Evolutionary conservation across 331 rosid genomes (phyloP).

Genomic region (Prunus yedoensis): DNA sequence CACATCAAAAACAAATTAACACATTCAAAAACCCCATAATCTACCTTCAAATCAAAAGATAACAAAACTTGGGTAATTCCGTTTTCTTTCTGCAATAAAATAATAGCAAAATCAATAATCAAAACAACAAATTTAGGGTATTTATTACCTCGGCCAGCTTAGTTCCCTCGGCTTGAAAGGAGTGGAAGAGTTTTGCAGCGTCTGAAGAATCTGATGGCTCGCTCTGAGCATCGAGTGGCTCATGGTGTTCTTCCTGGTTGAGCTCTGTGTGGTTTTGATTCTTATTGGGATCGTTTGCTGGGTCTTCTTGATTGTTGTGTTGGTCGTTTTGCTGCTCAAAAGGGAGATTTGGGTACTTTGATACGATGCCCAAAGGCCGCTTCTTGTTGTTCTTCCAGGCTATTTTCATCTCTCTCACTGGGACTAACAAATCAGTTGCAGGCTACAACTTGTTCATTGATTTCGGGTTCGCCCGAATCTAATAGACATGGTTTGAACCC

Average conservation of each 20-base stretch:
- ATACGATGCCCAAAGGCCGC: constrained; percentile 40
- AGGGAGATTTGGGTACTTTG: constrained; percentile 54
- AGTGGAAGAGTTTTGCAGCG: constrained; percentile 33
- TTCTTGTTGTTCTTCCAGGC: constrained; percentile 69
- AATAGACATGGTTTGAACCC: background rate
- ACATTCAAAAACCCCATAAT: too few relatives aligned
- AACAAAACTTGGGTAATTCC: background rate
- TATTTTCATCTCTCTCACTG: constrained; percentile 49
- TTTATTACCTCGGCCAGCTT: constrained; percentile 61
- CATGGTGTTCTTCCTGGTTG: background rate
- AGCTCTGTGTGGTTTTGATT: background rate
- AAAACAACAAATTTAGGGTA: background rate
- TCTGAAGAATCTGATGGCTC: constrained; percentile 27
- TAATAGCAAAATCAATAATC: background rate
- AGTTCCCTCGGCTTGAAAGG: constrained; percentile 68
- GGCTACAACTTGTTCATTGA: background rate
- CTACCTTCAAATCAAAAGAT: background rate
- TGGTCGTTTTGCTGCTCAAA: constrained; percentile 37
- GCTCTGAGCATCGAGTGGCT: background rate
- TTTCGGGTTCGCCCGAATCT: background rate
- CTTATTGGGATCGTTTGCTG: background rate
- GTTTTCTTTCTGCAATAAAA: background rate
- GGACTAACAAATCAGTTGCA: background rate
- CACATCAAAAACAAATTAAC: background rate
- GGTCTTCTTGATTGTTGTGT: background rate